phyloP scores from a whole-genome alignment of 805 yeast species.

The Hanseniaspora nectarophila region DNA sequence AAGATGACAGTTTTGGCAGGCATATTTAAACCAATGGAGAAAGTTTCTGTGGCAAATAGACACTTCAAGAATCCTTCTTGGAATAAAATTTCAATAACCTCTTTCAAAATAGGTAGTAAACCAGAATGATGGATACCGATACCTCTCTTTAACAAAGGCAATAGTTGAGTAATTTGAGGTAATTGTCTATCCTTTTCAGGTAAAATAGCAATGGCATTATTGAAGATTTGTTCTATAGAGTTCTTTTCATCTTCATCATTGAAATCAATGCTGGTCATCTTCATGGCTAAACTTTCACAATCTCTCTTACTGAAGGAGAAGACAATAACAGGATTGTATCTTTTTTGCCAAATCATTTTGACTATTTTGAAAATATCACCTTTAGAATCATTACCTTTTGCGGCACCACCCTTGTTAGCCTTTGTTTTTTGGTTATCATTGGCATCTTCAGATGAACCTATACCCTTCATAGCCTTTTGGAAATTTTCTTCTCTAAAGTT shows the following conservation, averaged over 20 bases:
- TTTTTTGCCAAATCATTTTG: slow-evolving; percentile 93
- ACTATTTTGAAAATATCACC: slow-evolving; percentile 93
- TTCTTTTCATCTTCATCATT: slow-evolving; percentile 89
- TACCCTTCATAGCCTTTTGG: slow-evolving; percentile 95
- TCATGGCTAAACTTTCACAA: slow-evolving; percentile 86
- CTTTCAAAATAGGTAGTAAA: slow-evolving; percentile 79
- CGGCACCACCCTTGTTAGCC: slow-evolving; percentile 68
- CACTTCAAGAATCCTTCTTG: slow-evolving; percentile 95
- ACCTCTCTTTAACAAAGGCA: slow-evolving; percentile 84
- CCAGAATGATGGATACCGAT: slow-evolving; percentile 99
- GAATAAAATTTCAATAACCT: slow-evolving; percentile 87
- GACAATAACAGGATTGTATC: slow-evolving; percentile 94
- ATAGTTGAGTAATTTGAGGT: slow-evolving; percentile 86
- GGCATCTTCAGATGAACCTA: slow-evolving; percentile 51
- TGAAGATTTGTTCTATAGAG: slow-evolving; percentile 77
- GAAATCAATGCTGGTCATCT: slow-evolving; percentile 91
- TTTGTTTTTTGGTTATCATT: slow-evolving; percentile 57
- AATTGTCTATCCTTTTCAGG: slow-evolving; percentile 85
- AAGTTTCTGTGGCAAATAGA: slow-evolving; percentile 93
- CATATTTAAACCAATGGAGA: slow-evolving; percentile 96
- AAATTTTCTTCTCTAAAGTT: slow-evolving; percentile 93
- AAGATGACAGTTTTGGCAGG: slow-evolving; percentile 98
- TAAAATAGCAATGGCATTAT: slow-evolving; percentile 74
- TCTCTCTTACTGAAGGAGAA: slow-evolving; percentile 96
- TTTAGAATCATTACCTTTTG: slow-evolving; percentile 44